phyloP scores from a whole-genome alignment of 495 filamentous ascomycete genomes.

The Xylaria acuta region DNA sequence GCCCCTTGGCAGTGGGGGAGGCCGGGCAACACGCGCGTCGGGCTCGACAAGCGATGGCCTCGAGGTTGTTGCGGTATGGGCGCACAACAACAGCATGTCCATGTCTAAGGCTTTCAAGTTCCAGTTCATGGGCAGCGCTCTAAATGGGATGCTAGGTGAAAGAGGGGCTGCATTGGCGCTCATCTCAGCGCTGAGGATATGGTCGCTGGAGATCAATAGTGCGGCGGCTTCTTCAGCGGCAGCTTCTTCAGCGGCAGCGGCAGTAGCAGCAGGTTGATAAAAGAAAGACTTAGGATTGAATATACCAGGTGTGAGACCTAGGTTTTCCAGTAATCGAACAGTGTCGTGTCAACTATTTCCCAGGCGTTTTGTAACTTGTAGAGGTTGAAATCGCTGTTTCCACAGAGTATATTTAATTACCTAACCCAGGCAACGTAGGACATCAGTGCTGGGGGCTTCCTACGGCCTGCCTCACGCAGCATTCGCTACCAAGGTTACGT shows the following conservation, averaged over 20 bases:
- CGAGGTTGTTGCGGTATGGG: slow-evolving; percentile 36
- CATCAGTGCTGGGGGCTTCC: too few species aligned
- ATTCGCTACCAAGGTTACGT: too few species aligned
- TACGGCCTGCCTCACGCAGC: too few species aligned
- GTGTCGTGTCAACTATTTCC: not conserved
- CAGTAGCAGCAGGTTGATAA: not conserved
- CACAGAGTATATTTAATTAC: not conserved
- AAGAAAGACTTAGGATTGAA: not conserved
- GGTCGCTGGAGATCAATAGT: slow-evolving; percentile 25
- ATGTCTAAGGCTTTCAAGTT: slow-evolving; percentile 35
- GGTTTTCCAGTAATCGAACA: not conserved
- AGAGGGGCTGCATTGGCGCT: slow-evolving; percentile 30
- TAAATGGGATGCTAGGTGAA: slow-evolving; percentile 38
- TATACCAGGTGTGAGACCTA: not conserved
- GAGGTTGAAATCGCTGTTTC: too few species aligned
- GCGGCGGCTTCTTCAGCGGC: slow-evolving; percentile 2
- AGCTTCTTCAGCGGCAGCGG: not conserved
- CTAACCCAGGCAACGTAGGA: not conserved
- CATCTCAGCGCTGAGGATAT: slow-evolving; percentile 35
- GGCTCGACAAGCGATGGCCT: slow-evolving; percentile 38
- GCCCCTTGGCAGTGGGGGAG: slow-evolving; percentile 23
- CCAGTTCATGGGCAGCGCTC: slow-evolving; percentile 37
- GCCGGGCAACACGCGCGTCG: slow-evolving; percentile 24
- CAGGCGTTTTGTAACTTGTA: too few species aligned
- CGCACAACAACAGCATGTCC: slow-evolving; percentile 29